These are phyloP conservation scores for Colletotrichum chlorophyti DNA, from an alignment of 2,329 filamentous ascomycete species.

Conservation along the genomic window DNA sequence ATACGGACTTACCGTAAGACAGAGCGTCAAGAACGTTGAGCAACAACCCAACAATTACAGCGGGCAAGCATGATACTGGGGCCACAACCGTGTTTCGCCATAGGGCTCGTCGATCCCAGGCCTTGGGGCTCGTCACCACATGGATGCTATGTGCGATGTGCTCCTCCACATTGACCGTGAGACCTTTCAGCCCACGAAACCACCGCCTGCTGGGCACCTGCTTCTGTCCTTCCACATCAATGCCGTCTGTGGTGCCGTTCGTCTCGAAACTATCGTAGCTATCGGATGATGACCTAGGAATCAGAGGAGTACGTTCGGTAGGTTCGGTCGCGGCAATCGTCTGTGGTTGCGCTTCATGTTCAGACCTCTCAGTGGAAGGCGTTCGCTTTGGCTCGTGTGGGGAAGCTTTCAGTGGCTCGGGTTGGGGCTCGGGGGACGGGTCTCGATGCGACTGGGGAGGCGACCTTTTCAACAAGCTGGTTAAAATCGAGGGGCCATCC, in stretches of 20 bases:
- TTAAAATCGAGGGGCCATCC: constrained; percentile 52
- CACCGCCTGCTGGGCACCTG: constrained; percentile 38
- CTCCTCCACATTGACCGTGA: constrained; percentile 40
- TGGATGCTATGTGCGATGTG: constrained; percentile 38
- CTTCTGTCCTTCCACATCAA: constrained; percentile 61
- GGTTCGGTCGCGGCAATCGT: constrained; percentile 28
- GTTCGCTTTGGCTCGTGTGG: constrained; percentile 16
- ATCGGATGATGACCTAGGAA: constrained; percentile 42
- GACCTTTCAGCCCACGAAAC: constrained; percentile 40
- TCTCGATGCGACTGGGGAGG: constrained; percentile 46
- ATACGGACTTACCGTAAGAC: constrained; percentile 80
- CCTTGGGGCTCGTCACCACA: constrained; percentile 22
- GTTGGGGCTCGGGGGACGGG: constrained; percentile 35
- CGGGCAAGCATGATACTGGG: constrained; percentile 77
- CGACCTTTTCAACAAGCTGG: constrained; percentile 57
- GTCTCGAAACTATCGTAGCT: constrained; percentile 30
- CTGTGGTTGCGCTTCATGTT: constrained; percentile 19
- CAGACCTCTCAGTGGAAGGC: constrained; percentile 1
- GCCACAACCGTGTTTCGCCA: constrained; percentile 69
- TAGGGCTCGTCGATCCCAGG: constrained; percentile 73
- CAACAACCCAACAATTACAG: constrained; percentile 86
- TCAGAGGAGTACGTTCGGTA: constrained; percentile 56
- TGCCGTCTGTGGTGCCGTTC: constrained; percentile 35
- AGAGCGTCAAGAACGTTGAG: constrained; percentile 94
- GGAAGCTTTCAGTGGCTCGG: constrained; percentile 18